Evolutionary conservation across 345 rosid genomes (phyloP).

Genomic region (Draba incana): DNA sequence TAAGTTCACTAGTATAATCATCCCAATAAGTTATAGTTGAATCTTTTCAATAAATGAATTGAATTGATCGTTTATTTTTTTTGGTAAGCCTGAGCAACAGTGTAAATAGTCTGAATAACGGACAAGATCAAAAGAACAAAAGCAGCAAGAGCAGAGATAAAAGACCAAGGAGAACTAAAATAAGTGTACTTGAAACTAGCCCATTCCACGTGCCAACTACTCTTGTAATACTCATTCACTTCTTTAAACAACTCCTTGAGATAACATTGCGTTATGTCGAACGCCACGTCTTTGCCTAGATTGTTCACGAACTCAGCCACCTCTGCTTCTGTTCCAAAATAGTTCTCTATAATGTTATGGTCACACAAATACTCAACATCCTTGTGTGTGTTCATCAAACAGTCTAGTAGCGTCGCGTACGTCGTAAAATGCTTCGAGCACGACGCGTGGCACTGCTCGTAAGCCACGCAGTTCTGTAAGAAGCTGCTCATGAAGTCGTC

Average conservation of each 20-base stretch:
- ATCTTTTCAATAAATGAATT: neutral
- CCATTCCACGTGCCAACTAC: slow-evolving; percentile 60
- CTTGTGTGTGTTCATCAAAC: slow-evolving; percentile 54
- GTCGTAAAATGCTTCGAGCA: slow-evolving; percentile 68
- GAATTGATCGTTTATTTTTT: neutral
- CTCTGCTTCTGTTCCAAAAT: slow-evolving; percentile 69
- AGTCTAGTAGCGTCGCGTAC: slow-evolving; percentile 71
- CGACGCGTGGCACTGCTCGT: slow-evolving; percentile 71
- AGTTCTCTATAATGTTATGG: slow-evolving; percentile 62
- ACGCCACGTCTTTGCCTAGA: slow-evolving; percentile 75
- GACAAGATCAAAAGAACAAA: slow-evolving; percentile 62
- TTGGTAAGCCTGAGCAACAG: slow-evolving; percentile 39
- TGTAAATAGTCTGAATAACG: slow-evolving; percentile 54
- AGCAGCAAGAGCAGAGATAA: slow-evolving; percentile 75
- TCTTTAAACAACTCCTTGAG: slow-evolving; percentile 53
- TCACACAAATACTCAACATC: slow-evolving; percentile 76
- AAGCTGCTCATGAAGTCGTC: slow-evolving; percentile 79
- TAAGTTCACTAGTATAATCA: too few species aligned
- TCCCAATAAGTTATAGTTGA: neutral
- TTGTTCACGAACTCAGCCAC: slow-evolving; percentile 59
- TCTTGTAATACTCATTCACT: slow-evolving; percentile 60
- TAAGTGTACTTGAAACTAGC: slow-evolving; percentile 72
- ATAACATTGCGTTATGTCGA: slow-evolving; percentile 61
- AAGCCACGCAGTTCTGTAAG: slow-evolving; percentile 71
- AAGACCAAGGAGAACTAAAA: slow-evolving; percentile 84